Evolutionary conservation across 2,329 filamentous ascomycete species (phyloP).

Genomic region (Leptographium galeiforme): DNA sequence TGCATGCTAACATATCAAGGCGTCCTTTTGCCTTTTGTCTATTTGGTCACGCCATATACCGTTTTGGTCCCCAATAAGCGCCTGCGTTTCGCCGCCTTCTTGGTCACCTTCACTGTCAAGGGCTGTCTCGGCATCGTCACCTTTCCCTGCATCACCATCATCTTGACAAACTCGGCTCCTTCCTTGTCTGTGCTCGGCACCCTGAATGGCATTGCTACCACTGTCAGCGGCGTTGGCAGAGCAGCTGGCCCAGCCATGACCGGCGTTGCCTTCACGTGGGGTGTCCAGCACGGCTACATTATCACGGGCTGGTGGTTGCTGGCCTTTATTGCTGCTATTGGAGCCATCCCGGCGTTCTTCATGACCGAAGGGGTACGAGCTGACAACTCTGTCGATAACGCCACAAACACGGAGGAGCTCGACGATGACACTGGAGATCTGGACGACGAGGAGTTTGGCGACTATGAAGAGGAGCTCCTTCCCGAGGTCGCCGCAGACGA

Average conservation of each 20-base stretch:
- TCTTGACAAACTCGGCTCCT: constrained; percentile 75
- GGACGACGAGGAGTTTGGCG: constrained; percentile 11
- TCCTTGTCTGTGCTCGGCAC: constrained; percentile 71
- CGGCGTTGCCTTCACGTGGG: constrained; percentile 62
- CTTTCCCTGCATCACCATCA: constrained; percentile 80
- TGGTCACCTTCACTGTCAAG: constrained; percentile 59
- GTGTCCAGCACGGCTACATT: constrained; percentile 61
- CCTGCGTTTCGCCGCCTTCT: constrained; percentile 46
- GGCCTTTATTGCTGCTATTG: constrained; percentile 46
- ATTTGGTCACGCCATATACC: constrained; percentile 71
- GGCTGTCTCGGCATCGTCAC: constrained; percentile 66
- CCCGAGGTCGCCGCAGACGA: background rate
- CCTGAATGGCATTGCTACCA: constrained; percentile 80
- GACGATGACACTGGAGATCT: constrained; percentile 22
- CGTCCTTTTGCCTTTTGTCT: constrained; percentile 58
- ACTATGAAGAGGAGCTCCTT: constrained; percentile 7
- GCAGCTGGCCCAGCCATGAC: constrained; percentile 64
- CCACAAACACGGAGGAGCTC: constrained; percentile 19
- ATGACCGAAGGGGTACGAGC: constrained; percentile 63
- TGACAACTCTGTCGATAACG: constrained; percentile 20
- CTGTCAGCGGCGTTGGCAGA: constrained; percentile 65
- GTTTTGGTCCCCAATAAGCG: constrained; percentile 40
- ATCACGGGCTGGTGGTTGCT: constrained; percentile 74
- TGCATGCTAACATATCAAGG: constrained; percentile 20
- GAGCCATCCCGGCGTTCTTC: constrained; percentile 59